phyloP scores from a whole-genome alignment of 2,329 filamentous ascomycete genomes.

The Colletotrichum liaoningense region DNA sequence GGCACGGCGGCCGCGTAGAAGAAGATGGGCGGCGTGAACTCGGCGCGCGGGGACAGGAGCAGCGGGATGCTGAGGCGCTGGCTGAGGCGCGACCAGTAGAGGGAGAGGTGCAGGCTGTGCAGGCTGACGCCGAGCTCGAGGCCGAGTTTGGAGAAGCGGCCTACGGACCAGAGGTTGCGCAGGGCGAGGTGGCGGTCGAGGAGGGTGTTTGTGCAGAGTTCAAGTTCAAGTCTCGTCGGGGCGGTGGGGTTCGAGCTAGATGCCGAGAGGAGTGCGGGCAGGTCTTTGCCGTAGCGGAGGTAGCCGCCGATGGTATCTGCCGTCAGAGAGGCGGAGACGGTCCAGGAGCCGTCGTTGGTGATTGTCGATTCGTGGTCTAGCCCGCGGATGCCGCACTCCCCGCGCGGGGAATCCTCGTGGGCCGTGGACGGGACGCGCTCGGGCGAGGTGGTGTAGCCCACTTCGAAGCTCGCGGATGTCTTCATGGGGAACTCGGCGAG shows the following conservation, averaged over 20 bases:
- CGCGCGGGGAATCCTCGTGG: conserved; percentile 45
- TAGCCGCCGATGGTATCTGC: conserved; percentile 47
- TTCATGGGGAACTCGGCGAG: conserved; percentile 43
- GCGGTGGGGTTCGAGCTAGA: conserved; percentile 18
- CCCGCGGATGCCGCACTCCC: conserved; percentile 49
- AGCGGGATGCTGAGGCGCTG: conserved; percentile 58
- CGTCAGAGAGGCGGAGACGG: conserved; percentile 49
- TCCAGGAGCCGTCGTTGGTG: conserved; percentile 49
- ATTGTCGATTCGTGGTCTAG: conserved; percentile 49
- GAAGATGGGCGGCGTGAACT: conserved; percentile 44
- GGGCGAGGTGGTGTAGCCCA: conserved; percentile 51
- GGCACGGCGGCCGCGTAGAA: conserved; percentile 54
- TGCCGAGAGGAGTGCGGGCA: conserved; percentile 40
- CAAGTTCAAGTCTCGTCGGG: conserved; percentile 53
- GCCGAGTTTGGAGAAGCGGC: conserved; percentile 54
- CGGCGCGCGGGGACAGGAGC: conserved; percentile 47
- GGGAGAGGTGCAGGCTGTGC: conserved; percentile 55
- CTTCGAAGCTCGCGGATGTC: conserved; percentile 51
- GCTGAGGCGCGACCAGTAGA: conserved; percentile 59
- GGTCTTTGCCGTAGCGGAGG: conserved; percentile 49
- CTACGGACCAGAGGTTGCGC: conserved; percentile 55
- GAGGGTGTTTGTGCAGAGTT: conserved; percentile 51
- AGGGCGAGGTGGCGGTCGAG: conserved; percentile 54
- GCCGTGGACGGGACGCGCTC: conserved; percentile 46
- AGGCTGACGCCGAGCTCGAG: conserved; percentile 56